Evolutionary conservation across 305 asterid genomes (phyloP).

Genomic region (Solanum hybrid): DNA sequence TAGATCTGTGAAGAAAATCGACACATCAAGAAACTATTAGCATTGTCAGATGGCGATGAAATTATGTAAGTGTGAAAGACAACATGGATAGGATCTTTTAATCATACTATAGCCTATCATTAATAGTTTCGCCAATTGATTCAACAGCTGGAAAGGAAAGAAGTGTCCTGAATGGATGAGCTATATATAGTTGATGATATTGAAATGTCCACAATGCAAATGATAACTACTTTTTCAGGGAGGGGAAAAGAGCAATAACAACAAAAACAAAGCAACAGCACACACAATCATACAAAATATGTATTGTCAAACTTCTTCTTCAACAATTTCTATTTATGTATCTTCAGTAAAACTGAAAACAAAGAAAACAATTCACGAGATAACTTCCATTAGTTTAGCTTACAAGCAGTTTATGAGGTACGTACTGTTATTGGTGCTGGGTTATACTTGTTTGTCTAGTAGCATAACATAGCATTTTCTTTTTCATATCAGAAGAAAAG

Average conservation of each 20-base stretch:
- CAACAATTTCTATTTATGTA: background rate
- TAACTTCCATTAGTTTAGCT: background rate
- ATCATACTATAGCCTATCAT: background rate
- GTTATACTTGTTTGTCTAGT: background rate
- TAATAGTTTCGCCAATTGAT: background rate
- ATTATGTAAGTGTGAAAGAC: background rate
- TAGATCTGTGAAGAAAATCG: constrained; percentile 41
- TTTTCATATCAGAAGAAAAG: background rate
- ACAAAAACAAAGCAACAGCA: background rate
- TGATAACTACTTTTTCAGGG: background rate
- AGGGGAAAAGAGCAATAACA: background rate
- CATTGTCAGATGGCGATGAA: background rate
- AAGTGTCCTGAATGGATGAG: background rate
- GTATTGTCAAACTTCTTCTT: background rate
- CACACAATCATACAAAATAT: background rate
- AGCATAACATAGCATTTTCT: background rate
- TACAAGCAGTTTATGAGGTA: background rate
- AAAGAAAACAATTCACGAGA: background rate
- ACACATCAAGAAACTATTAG: background rate
- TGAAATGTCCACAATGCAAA: background rate
- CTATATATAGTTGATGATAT: background rate
- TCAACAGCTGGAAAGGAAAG: background rate
- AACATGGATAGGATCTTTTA: background rate
- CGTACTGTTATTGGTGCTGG: background rate
- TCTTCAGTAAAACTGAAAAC: background rate